Percentiles rank a stretch among this genome's conserved stretches.
Conservation (phyloP, 75 land plant genomes). For the Adiantum capillusveneris region DNA sequence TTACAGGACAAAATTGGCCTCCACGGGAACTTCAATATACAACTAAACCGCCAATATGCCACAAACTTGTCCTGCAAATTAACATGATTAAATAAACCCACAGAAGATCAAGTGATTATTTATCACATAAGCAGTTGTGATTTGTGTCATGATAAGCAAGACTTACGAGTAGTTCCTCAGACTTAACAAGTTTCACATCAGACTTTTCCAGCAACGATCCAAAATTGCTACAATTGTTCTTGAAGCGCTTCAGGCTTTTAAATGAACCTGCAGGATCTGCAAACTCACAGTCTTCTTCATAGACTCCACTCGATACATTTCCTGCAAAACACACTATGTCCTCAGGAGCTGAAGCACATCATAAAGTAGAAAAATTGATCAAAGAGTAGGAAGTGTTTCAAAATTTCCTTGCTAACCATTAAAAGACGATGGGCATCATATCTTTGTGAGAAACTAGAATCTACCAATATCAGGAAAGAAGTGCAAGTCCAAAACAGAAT, state of each 20-base stretch:
- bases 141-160: no score
- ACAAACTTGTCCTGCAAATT: conserved; percentile 64
- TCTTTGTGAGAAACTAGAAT: no score
- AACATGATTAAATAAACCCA: not conserved
- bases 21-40: conserved; percentile 91
- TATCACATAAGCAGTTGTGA: no score
- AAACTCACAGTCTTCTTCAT: conserved; percentile 87
- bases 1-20: conserved; percentile 92
- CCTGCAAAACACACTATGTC: conserved; percentile 46
- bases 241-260: conserved; percentile 78
- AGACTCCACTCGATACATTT: conserved; percentile 60
- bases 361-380: no score
- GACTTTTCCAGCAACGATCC: conserved; percentile 73
- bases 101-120: no score
- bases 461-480: no score
- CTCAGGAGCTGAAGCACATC: no score
- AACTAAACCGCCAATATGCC: conserved; percentile 84
- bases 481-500: no score
- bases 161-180: conserved; percentile 88
- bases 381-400: no score
- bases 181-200: conserved; percentile 78
- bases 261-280: conserved; percentile 99
- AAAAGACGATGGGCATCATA: no score
- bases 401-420: no score
- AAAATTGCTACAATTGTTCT: conserved; percentile 86